phyloP scores from a whole-genome alignment of 495 filamentous ascomycete genomes.

The Copromyces sp. region DNA sequence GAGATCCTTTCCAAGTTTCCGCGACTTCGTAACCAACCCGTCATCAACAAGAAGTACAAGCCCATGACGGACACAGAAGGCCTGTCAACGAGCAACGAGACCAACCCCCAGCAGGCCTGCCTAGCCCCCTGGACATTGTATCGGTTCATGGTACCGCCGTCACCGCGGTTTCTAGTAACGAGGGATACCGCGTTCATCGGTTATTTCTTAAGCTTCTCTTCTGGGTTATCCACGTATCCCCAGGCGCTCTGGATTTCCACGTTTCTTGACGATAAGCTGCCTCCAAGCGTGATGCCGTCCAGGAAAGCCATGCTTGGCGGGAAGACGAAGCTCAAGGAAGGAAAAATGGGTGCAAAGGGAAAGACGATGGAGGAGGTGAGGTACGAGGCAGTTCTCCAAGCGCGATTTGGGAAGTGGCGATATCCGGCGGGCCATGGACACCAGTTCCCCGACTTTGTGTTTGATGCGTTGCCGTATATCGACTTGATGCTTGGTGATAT shows the following conservation, averaged over 20 bases:
- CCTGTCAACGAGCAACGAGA: constrained; percentile 20
- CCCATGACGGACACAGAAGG: constrained; percentile 32
- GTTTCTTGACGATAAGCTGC: constrained; percentile 38
- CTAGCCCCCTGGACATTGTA: constrained; percentile 43
- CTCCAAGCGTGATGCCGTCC: constrained; percentile 11
- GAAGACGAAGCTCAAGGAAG: neutral
- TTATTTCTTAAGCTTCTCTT: constrained; percentile 52
- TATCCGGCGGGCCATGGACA: constrained; percentile 55
- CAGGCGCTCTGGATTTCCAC: constrained; percentile 67
- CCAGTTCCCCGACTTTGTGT: constrained; percentile 60
- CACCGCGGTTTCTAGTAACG: constrained; percentile 34
- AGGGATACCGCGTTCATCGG: constrained; percentile 61
- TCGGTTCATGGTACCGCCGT: constrained; percentile 61
- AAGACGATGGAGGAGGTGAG: constrained; percentile 25
- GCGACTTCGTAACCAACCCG: constrained; percentile 39
- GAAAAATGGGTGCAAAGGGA: neutral
- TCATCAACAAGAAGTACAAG: constrained; percentile 31
- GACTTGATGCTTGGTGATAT: constrained; percentile 61
- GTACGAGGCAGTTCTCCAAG: constrained; percentile 52
- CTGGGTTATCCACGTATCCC: constrained; percentile 50
- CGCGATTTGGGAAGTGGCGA: constrained; percentile 59
- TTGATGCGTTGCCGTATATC: constrained; percentile 68
- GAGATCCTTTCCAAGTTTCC: constrained; percentile 63
- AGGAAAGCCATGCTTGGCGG: neutral
- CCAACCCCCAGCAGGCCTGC: constrained; percentile 24